Conservation (phyloP, 2,329 filamentous ascomycete species). For the Microdochium trichocladiopsis region DNA sequence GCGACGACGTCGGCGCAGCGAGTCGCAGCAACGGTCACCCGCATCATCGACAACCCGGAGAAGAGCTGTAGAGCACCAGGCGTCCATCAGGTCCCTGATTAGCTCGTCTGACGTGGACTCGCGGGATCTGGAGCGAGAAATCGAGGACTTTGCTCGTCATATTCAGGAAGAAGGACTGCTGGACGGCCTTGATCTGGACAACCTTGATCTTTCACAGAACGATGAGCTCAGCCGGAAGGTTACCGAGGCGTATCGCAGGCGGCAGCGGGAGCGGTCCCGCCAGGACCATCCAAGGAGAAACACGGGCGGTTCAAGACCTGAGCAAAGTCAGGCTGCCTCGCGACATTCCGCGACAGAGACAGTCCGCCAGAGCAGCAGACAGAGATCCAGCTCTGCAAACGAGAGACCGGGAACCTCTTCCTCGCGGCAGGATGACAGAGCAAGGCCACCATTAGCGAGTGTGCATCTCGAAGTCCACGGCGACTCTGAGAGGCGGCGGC, state of each 20-base stretch:
- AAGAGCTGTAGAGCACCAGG: slow-evolving; percentile 78
- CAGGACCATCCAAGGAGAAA: slow-evolving; percentile 38
- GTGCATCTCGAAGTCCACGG: slow-evolving; percentile 40
- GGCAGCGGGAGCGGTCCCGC: slow-evolving; percentile 59
- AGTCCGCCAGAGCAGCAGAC: slow-evolving; percentile 16
- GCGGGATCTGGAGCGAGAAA: slow-evolving; percentile 77
- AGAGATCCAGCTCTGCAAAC: slow-evolving; percentile 20
- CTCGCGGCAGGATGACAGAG: slow-evolving; percentile 38
- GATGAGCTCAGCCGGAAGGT: slow-evolving; percentile 88
- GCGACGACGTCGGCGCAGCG: slow-evolving; percentile 31
- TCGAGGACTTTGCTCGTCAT: slow-evolving; percentile 82
- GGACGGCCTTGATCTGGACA: slow-evolving; percentile 83
- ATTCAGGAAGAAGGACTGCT: slow-evolving; percentile 82
- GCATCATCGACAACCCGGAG: slow-evolving; percentile 27
- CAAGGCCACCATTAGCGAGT: slow-evolving; percentile 42
- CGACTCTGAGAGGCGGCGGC: slow-evolving; percentile 34
- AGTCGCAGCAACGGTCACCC: slow-evolving; percentile 33
- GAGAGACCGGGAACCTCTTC: slow-evolving; percentile 28
- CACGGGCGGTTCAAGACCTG: slow-evolving; percentile 26
- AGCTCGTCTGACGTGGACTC: slow-evolving; percentile 72
- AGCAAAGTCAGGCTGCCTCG: slow-evolving; percentile 14
- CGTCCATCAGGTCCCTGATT: slow-evolving; percentile 77
- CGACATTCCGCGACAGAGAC: slow-evolving; percentile 15
- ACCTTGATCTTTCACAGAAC: slow-evolving; percentile 75
- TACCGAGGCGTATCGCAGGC: slow-evolving; percentile 75